These are phyloP conservation scores for Gossypium lobatum DNA, from an alignment of 441 rosid species.

Conservation along the genomic window DNA sequence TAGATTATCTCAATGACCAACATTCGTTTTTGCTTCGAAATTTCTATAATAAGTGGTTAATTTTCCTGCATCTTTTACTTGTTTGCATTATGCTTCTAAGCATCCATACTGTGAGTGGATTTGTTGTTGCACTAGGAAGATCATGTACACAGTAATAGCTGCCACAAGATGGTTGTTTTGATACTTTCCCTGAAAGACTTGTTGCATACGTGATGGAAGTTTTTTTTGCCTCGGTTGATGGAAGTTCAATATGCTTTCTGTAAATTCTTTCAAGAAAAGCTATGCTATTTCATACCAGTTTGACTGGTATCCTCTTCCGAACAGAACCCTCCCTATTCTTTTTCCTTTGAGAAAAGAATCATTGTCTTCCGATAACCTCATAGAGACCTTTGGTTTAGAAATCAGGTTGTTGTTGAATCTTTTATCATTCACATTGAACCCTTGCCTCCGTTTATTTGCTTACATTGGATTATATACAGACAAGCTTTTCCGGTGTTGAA, in stretches of 20 bases:
- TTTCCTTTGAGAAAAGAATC: not conserved
- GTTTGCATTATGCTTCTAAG: not conserved
- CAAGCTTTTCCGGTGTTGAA: conserved; percentile 96
- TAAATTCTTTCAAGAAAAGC: too few species aligned
- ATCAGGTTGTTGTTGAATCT: not conserved
- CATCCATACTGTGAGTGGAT: not conserved
- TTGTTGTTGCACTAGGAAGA: too few species aligned
- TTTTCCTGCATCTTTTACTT: not conserved
- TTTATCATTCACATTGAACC: not conserved
- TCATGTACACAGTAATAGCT: not conserved
- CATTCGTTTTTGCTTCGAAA: not conserved
- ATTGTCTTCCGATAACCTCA: not conserved
- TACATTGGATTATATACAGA: conserved; percentile 38
- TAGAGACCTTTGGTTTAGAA: not conserved
- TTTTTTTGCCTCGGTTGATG: too few species aligned
- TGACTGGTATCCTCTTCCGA: not conserved
- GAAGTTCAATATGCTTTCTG: too few species aligned
- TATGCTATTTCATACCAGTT: not conserved
- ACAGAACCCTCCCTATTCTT: not conserved
- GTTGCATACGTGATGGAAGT: too few species aligned
- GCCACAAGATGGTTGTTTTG: too few species aligned
- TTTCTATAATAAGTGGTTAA: not conserved
- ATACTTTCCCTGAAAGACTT: too few species aligned
- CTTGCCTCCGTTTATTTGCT: not conserved
- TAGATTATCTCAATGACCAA: not conserved